A percentile compares a stretch with the other conserved stretches of the same genome.
These are phyloP conservation scores for Fusarium keratoplasticum DNA, from an alignment of 2,329 filamentous ascomycete species.

Conservation along the genomic window DNA sequence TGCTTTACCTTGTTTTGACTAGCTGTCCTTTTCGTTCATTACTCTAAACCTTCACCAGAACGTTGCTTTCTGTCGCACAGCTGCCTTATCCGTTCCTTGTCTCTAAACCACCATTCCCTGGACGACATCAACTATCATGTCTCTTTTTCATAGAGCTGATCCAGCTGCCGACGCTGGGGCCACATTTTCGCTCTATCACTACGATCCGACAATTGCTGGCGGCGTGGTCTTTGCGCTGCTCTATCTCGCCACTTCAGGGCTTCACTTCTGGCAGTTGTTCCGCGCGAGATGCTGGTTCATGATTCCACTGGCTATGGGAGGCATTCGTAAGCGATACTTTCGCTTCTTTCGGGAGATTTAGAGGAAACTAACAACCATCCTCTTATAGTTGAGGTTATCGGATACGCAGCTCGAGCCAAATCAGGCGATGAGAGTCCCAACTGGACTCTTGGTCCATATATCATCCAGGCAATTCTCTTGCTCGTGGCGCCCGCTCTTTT, in stretches of 20 bases:
- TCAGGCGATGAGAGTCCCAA: conserved; percentile 1
- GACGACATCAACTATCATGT: neutral
- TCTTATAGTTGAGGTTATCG: neutral
- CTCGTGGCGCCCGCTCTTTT: conserved; percentile 8
- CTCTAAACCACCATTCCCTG: neutral
- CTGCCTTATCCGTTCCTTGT: neutral
- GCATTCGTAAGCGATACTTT: neutral
- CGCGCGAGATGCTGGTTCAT: neutral
- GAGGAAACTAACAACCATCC: too few relatives aligned
- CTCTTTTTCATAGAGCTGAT: neutral
- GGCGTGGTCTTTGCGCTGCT: neutral
- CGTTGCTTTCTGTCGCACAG: accelerated
- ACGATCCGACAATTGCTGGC: neutral
- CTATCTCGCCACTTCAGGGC: neutral
- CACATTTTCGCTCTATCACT: neutral
- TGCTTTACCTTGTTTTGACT: neutral
- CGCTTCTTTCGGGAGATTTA: too few relatives aligned
- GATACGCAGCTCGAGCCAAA: neutral
- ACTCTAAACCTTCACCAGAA: neutral
- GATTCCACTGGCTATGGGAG: neutral
- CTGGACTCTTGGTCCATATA: neutral
- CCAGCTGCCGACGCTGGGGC: neutral
- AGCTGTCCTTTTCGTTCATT: neutral
- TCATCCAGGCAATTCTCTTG: conserved; percentile 3
- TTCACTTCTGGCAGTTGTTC: neutral